Evolutionary conservation across 192 early-diverging fungal genomes (phyloP).

Genomic region (Fimicolochytrium jonesii): DNA sequence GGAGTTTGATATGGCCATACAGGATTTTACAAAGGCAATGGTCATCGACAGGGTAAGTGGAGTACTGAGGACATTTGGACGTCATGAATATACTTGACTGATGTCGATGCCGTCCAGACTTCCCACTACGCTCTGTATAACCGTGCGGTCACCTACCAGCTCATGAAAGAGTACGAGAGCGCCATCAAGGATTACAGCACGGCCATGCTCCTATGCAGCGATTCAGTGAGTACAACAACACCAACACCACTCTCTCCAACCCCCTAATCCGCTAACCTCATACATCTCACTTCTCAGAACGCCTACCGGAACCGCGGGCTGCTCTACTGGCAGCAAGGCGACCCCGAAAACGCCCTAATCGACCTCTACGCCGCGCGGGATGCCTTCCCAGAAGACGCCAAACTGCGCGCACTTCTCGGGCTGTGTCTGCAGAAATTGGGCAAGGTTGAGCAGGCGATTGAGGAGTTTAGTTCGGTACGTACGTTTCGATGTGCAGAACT

Average conservation of each 20-base stretch:
- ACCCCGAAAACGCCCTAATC: slow-evolving; percentile 47
- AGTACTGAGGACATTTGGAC: too few species aligned
- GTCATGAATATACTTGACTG: too few species aligned
- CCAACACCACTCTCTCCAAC: neutral
- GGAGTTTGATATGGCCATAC: slow-evolving; percentile 34
- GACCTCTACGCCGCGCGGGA: slow-evolving; percentile 51
- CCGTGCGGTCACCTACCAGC: slow-evolving; percentile 48
- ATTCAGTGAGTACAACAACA: slow-evolving; percentile 37
- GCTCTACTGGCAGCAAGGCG: slow-evolving; percentile 54
- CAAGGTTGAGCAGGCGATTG: slow-evolving; percentile 38
- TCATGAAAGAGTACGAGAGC: slow-evolving; percentile 38
- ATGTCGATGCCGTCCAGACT: slow-evolving; percentile 2
- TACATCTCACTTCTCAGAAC: slow-evolving; percentile 30
- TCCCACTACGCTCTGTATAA: slow-evolving; percentile 53
- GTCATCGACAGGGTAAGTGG: slow-evolving; percentile 41
- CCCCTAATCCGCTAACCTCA: neutral
- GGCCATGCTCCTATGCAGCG: slow-evolving; percentile 41
- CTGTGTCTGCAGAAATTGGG: slow-evolving; percentile 50
- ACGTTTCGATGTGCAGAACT: too few species aligned
- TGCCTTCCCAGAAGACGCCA: slow-evolving; percentile 48
- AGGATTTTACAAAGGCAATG: slow-evolving; percentile 46
- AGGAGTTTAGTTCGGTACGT: slow-evolving; percentile 40
- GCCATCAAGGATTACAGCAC: slow-evolving; percentile 57
- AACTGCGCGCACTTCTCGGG: slow-evolving; percentile 41
- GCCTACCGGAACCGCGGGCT: slow-evolving; percentile 53